These are phyloP conservation scores for Boletellus sp. DNA, from an alignment of 1,284 basidiomycete genomes.

Conservation along the genomic window DNA sequence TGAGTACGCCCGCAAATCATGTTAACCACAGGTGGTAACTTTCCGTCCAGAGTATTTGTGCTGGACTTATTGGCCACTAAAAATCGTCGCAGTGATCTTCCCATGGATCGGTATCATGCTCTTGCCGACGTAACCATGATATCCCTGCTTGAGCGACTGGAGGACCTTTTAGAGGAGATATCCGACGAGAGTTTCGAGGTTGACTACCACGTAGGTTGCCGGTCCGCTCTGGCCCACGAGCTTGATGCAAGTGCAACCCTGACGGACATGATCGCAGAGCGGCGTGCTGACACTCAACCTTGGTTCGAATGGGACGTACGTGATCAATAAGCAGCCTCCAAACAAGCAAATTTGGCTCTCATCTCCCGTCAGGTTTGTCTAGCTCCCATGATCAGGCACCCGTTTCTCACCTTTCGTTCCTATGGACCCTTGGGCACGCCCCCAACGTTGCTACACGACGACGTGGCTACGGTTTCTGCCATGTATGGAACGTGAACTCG, in stretches of 20 bases:
- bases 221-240: conserved; percentile 7
- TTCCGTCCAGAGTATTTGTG: neutral
- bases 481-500: conserved; percentile 4
- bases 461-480: neutral
- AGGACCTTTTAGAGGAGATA: conserved; percentile 67
- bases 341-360: conserved; percentile 99
- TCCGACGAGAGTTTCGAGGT: conserved; percentile 73
- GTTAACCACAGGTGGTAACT: conserved; percentile 42
- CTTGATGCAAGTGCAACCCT: conserved; percentile 1
- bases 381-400: neutral
- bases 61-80: neutral
- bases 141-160: conserved; percentile 73
- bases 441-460: neutral
- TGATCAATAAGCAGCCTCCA: conserved; percentile 99
- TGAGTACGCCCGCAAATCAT: conserved; percentile 49
- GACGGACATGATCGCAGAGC: conserved; percentile 44
- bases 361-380: conserved; percentile 73
- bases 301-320: conserved; percentile 89
- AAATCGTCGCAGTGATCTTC: conserved; percentile 46
- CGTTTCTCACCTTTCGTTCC: conserved; percentile 8
- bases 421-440: neutral
- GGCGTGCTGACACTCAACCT: conserved; percentile 89
- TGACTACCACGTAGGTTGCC: conserved; percentile 82
- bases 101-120: conserved; percentile 69
- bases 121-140: conserved; percentile 85